Conservation (phyloP, 257 asterid species). For the Datura wrightii region DNA sequence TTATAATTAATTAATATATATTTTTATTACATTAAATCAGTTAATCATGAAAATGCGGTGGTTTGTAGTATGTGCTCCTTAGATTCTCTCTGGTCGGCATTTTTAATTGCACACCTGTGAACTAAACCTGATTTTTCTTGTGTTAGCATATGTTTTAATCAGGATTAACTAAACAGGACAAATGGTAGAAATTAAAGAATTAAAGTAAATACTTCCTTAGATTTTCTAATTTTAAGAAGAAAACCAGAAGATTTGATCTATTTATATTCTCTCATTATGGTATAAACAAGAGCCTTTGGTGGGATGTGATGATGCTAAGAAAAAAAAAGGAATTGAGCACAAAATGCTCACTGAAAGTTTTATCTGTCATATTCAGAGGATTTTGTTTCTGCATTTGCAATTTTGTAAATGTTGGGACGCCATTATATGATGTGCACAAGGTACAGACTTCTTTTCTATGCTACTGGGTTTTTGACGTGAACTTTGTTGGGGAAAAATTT, state of each 20-base stretch:
- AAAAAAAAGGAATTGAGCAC: background rate
- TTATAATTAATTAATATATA: too few relatives aligned
- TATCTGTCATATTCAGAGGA: background rate
- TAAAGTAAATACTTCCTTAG: background rate
- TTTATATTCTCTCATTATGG: background rate
- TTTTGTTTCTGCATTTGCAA: background rate
- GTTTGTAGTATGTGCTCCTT: background rate
- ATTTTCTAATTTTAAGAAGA: background rate
- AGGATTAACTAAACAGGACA: background rate
- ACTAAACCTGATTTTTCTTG: background rate
- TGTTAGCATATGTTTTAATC: background rate
- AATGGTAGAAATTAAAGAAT: background rate
- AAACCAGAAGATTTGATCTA: background rate
- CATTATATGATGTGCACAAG: background rate
- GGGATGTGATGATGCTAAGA: background rate
- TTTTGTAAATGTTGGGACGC: background rate
- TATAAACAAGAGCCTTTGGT: constrained; percentile 7
- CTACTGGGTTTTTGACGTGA: background rate
- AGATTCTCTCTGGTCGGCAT: background rate
- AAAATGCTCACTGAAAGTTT: background rate
- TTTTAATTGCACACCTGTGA: background rate
- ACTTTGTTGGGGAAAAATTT: background rate
- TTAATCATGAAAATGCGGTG: too few relatives aligned
- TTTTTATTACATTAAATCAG: too few relatives aligned
- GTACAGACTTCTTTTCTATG: background rate